Conservation (phyloP, 768 basidiomycete species). For the Postia placenta region DNA sequence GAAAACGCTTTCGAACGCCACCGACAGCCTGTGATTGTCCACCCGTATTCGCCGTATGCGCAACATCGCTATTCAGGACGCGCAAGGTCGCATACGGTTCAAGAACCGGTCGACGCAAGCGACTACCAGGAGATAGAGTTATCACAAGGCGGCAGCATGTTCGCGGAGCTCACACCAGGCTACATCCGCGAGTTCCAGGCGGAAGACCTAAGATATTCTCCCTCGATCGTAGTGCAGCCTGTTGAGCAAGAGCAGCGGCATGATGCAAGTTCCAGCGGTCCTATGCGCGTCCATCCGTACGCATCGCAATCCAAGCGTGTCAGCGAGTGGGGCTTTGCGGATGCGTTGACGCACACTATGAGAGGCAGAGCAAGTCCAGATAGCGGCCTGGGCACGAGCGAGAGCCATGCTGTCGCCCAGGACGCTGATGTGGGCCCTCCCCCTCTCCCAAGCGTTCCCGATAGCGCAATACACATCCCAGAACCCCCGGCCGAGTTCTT, state of each 20-base stretch:
- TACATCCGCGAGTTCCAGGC: conserved; percentile 24
- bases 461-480: neutral
- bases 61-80: conserved; percentile 20
- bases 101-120: neutral
- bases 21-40: conserved; percentile 20
- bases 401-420: conserved; percentile 13
- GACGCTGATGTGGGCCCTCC: neutral
- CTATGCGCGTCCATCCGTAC: conserved; percentile 17
- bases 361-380: conserved; percentile 27
- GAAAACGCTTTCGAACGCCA: conserved; percentile 11
- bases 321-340: conserved; percentile 49
- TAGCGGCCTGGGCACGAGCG: conserved; percentile 45
- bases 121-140: conserved; percentile 3
- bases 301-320: conserved; percentile 32
- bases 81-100: neutral
- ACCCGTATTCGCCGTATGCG: conserved; percentile 20
- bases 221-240: conserved; percentile 11
- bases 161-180: conserved; percentile 23
- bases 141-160: conserved; percentile 13
- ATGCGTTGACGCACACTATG: conserved; percentile 49
- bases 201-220: conserved; percentile 26
- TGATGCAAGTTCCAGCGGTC: neutral
- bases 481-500: neutral
- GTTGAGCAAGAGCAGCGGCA: neutral
- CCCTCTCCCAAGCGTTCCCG: neutral